Evolutionary conservation across 768 basidiomycete genomes (phyloP).

Genomic region (Imleria badia): DNA sequence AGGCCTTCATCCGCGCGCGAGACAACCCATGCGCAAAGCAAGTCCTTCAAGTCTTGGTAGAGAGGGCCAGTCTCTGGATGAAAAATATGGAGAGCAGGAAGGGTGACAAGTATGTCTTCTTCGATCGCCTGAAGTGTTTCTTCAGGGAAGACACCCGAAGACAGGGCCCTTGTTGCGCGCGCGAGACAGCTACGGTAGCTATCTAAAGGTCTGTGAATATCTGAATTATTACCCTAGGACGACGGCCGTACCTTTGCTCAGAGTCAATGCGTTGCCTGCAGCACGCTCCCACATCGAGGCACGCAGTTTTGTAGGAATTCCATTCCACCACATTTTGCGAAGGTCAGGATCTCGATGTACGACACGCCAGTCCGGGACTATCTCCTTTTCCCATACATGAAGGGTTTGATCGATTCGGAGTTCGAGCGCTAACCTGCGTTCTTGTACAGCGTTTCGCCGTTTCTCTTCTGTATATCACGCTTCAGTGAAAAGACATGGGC

Average conservation of each 20-base stretch:
- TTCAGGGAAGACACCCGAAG: conserved; percentile 63
- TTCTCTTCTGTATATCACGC: conserved; percentile 57
- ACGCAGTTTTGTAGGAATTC: conserved; percentile 80
- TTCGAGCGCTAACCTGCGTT: conserved; percentile 64
- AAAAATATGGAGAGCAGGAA: conserved; percentile 81
- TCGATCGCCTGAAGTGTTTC: conserved; percentile 65
- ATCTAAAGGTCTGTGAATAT: conserved; percentile 37
- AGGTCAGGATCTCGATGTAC: conserved; percentile 65
- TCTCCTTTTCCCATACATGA: conserved; percentile 72
- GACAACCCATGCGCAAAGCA: conserved; percentile 87
- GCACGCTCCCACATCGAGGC: conserved; percentile 82
- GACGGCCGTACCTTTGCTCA: conserved; percentile 66
- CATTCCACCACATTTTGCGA: conserved; percentile 82
- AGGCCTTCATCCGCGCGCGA: conserved; percentile 80
- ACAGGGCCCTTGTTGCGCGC: conserved; percentile 70
- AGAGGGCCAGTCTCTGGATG: conserved; percentile 73
- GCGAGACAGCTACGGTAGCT: conserved; percentile 69
- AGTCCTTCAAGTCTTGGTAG: conserved; percentile 77
- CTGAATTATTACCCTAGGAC: conserved; percentile 1
- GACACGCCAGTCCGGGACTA: conserved; percentile 80
- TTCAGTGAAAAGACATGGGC: conserved; percentile 4
- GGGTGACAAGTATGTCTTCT: conserved; percentile 68
- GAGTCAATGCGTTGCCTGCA: conserved; percentile 78
- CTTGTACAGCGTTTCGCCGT: conserved; percentile 58
- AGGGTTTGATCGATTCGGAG: conserved; percentile 68